Percentiles rank a stretch among this genome's conserved stretches.
These are phyloP conservation scores for Phaeosphaeriaceae sp. DNA, from an alignment of 2,329 filamentous ascomycete species.

Conservation along the genomic window DNA sequence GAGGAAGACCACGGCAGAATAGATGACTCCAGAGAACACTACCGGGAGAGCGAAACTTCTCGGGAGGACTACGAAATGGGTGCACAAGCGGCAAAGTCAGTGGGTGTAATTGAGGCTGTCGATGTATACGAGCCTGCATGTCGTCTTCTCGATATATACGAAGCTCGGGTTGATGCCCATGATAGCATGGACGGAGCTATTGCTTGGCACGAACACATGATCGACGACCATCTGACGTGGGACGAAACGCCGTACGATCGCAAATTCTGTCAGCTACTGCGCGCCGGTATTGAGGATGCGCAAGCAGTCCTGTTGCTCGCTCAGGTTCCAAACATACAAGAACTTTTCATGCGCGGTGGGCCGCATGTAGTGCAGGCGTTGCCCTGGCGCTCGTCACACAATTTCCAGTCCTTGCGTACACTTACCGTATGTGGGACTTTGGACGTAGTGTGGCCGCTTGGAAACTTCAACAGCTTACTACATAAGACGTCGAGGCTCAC, in stretches of 20 bases:
- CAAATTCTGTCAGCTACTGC: slow-evolving; percentile 16
- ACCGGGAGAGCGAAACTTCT: neutral
- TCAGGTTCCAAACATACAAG: slow-evolving; percentile 8
- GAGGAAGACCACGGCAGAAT: neutral
- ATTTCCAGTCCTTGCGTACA: neutral
- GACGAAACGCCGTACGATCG: slow-evolving; percentile 4
- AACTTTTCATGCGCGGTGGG: neutral
- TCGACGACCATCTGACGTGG: slow-evolving; percentile 1
- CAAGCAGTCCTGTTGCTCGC: slow-evolving; percentile 10
- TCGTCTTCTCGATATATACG: slow-evolving; percentile 3
- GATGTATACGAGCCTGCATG: slow-evolving; percentile 12
- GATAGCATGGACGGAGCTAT: neutral
- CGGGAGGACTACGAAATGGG: slow-evolving; percentile 3
- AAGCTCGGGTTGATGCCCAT: neutral
- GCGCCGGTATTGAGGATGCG: slow-evolving; percentile 10
- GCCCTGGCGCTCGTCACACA: slow-evolving; percentile 3
- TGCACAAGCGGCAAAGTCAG: slow-evolving; percentile 12
- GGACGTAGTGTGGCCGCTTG: neutral
- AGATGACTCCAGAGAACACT: neutral
- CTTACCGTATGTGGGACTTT: neutral
- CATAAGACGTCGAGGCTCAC: neutral
- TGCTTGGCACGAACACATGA: neutral
- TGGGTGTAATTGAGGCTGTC: slow-evolving; percentile 12
- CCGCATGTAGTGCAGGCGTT: neutral
- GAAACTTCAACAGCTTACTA: neutral